A percentile compares a stretch with the other conserved stretches of the same genome.
These are phyloP conservation scores for Stagonosporopsis tanaceti DNA, from an alignment of 2,329 filamentous ascomycete species.

Conservation along the genomic window DNA sequence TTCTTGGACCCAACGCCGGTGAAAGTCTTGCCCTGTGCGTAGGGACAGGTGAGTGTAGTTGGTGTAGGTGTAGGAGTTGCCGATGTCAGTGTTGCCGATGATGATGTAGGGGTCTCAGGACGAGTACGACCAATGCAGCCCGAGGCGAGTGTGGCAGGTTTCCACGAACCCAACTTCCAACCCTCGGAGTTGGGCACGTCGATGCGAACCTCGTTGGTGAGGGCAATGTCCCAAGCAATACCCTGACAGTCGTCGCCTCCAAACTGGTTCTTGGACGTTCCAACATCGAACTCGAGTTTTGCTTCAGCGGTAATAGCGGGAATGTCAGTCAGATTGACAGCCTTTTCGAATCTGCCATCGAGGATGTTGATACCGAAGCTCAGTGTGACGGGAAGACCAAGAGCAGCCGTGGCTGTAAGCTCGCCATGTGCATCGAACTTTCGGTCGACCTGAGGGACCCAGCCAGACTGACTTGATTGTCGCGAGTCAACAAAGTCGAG, in stretches of 20 bases:
- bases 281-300: constrained; percentile 14
- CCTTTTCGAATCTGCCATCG: constrained; percentile 9
- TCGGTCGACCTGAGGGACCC: constrained; percentile 10
- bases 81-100: neutral
- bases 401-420: constrained; percentile 13
- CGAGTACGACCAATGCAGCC: constrained; percentile 15
- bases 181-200: constrained; percentile 9
- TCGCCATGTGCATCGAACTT: constrained; percentile 16
- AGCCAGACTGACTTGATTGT: constrained; percentile 18
- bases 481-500: constrained; percentile 12
- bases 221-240: constrained; percentile 16
- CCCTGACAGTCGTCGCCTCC: constrained; percentile 14
- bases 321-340: constrained; percentile 14
- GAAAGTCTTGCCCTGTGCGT: constrained; percentile 1
- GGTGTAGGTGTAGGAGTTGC: constrained; percentile 3
- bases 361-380: constrained; percentile 15
- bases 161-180: constrained; percentile 10
- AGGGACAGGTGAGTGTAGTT: constrained; percentile 4
- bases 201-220: constrained; percentile 17
- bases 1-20: constrained; percentile 6
- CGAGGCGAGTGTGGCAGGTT: constrained; percentile 10
- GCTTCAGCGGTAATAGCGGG: constrained; percentile 17
- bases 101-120: constrained; percentile 1
- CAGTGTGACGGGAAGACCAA: constrained; percentile 14
- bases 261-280: constrained; percentile 13